Evolutionary conservation across 192 early-diverging fungal species (phyloP), one percentile per base, ranked within the genome.

Genomic region (Geranomyces michiganensis): DNA sequence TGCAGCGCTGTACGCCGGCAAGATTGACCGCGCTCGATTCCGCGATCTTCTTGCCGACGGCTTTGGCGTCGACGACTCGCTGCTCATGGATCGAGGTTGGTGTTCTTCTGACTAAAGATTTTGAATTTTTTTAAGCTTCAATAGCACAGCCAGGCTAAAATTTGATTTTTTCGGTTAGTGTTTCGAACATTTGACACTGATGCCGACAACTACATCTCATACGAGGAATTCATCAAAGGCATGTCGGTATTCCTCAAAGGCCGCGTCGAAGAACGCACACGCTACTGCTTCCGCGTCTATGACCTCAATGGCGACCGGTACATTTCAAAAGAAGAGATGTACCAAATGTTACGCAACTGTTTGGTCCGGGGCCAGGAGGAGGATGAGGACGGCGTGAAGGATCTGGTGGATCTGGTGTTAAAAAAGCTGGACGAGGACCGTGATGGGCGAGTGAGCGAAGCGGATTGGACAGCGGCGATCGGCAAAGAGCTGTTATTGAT

Each of bases 301-400:
- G 86, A 88, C 68, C 65, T 88, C 14, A 88, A 88, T 48, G 84
- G 84, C 26, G 86, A 88, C 73, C 78, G 82, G 14, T 85, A 85
- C 73, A 87, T 88, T 53, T 82, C 82, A 45, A 88, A 88, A 67
- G 86, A 88, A 53, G 86, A 88, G 71, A 88, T 88, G 86, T 88
- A 78, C 70, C 84, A 86, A 64, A 83, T 88, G 81, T 68, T 88
- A 5, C 87, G 85, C 44, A 86, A 86, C 71, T 83, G 79, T 43
- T 73, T 87, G 21, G 81, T 87, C 19, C 78, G 80, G 29, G 84
- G 79, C 9, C 78, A 80, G 63, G 84, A 88, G 69, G 82, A 84
- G 73, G 86, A 86, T 70, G 86, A 86, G 70, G 86, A 86, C 62
- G 86, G 86, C 17, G 86, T 88, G 26, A 88, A 88, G 62, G 84